Conservation (phyloP, 1,284 basidiomycete genomes). For the Amylostereum chailletii region DNA sequence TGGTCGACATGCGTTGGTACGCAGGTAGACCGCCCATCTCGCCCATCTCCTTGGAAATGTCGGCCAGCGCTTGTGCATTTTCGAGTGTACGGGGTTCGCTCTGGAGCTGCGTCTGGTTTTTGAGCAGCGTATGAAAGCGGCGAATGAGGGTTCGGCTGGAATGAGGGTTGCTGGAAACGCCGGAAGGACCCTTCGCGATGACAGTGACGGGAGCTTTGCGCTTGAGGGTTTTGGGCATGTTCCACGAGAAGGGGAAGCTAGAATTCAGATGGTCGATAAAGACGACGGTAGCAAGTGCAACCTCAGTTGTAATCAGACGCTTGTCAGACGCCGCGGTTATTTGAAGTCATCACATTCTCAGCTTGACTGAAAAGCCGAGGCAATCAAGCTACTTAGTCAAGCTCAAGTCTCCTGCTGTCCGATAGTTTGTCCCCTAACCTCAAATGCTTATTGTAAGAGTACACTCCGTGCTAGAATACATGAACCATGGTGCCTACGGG, state of each 20-base stretch:
- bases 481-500: too few species aligned
- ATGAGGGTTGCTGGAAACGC: conserved; percentile 34
- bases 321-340: too few species aligned
- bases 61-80: conserved; percentile 27
- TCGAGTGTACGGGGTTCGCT: conserved; percentile 2
- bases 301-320: too few species aligned
- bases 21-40: conserved; percentile 64
- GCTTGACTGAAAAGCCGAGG: too few species aligned
- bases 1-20: conserved; percentile 75
- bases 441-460: too few species aligned
- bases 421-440: too few species aligned
- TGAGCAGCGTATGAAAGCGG: conserved; percentile 61
- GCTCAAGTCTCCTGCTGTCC: too few species aligned
- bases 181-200: conserved; percentile 10
- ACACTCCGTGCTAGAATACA: too few species aligned
- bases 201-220: conserved; percentile 22
- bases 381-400: too few species aligned
- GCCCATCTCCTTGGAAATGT: conserved; percentile 53
- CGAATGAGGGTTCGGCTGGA: conserved; percentile 59
- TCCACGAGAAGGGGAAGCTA: not conserved
- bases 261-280: not conserved
- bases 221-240: conserved; percentile 11
- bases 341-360: too few species aligned
- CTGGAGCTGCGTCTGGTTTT: conserved; percentile 42
- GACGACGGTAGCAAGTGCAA: too few species aligned